These are phyloP conservation scores for Suhomyces taliae DNA, from an alignment of 1,139 yeast species.

Conservation along the genomic window DNA sequence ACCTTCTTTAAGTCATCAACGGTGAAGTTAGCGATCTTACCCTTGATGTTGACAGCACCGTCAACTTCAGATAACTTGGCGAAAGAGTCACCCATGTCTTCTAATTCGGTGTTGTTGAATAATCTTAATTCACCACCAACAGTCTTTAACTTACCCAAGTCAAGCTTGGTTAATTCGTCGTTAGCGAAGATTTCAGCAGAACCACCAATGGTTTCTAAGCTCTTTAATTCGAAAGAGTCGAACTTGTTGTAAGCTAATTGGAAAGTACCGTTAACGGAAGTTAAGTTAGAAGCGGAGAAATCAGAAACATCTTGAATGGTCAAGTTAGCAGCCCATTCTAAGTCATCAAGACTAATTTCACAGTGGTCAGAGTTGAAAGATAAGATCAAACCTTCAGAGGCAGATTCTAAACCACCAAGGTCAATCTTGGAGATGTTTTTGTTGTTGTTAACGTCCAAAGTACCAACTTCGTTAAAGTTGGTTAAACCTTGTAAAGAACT, in stretches of 20 bases:
- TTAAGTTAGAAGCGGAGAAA: constrained; percentile 34
- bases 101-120: constrained; percentile 45
- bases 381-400: constrained; percentile 38
- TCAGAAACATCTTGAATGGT: constrained; percentile 44
- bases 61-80: constrained; percentile 32
- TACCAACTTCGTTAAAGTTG: constrained; percentile 32
- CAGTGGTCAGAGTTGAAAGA: constrained; percentile 47
- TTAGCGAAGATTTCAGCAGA: constrained; percentile 46
- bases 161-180: constrained; percentile 37
- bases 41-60: constrained; percentile 47
- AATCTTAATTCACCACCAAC: constrained; percentile 47
- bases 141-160: constrained; percentile 29
- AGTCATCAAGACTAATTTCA: constrained; percentile 36
- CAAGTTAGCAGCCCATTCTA: constrained; percentile 46
- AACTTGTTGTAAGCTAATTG: constrained; percentile 44
- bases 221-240: constrained; percentile 30
- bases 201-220: constrained; percentile 38
- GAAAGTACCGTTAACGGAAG: constrained; percentile 44
- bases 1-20: constrained; percentile 39
- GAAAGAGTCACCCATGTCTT: constrained; percentile 34
- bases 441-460: constrained; percentile 47
- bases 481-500: constrained; percentile 38
- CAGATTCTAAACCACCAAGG: constrained; percentile 35
- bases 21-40: constrained; percentile 42
- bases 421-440: constrained; percentile 42